Conservation (phyloP, 2,329 filamentous ascomycete species). For the Elsinoe fawcettii region DNA sequence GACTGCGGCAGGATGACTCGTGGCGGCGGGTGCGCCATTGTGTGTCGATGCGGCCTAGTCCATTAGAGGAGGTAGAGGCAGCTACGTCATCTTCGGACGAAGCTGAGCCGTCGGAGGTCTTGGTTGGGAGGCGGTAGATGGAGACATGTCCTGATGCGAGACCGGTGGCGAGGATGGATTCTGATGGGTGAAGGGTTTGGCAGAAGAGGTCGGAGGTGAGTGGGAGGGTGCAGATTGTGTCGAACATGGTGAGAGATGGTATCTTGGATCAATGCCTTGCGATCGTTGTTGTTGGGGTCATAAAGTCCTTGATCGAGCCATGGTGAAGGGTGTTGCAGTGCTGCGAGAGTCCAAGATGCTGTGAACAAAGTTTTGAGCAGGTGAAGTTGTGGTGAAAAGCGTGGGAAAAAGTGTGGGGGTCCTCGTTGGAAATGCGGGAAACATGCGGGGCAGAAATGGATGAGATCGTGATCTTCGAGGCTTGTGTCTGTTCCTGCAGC, state of each 20-base stretch:
- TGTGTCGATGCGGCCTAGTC: constrained; percentile 69
- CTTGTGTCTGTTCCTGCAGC: neutral
- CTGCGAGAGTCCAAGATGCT: no score
- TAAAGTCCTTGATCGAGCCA: neutral
- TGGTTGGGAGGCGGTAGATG: constrained; percentile 60
- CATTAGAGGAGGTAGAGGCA: constrained; percentile 43
- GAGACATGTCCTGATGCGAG: constrained; percentile 79
- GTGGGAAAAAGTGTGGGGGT: constrained; percentile 6
- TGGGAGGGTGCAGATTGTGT: constrained; percentile 84
- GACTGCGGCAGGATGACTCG: constrained; percentile 82
- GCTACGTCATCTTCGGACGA: constrained; percentile 44
- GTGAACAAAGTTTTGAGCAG: constrained; percentile 9
- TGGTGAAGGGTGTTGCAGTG: no score
- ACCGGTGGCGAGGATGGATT: constrained; percentile 79
- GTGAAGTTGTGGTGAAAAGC: neutral
- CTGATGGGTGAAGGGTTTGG: constrained; percentile 75
- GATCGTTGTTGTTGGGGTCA: neutral
- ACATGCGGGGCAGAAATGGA: constrained; percentile 5
- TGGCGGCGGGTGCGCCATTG: constrained; percentile 82
- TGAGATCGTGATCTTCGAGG: constrained; percentile 3
- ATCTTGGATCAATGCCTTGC: neutral
- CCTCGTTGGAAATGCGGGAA: neutral
- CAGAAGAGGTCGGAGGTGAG: constrained; percentile 80
- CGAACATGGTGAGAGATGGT: constrained; percentile 57
- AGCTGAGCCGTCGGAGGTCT: constrained; percentile 32